Evolutionary conservation across 805 yeast genomes (phyloP).

Genomic region (Cyberlindnera galapagoensis): DNA sequence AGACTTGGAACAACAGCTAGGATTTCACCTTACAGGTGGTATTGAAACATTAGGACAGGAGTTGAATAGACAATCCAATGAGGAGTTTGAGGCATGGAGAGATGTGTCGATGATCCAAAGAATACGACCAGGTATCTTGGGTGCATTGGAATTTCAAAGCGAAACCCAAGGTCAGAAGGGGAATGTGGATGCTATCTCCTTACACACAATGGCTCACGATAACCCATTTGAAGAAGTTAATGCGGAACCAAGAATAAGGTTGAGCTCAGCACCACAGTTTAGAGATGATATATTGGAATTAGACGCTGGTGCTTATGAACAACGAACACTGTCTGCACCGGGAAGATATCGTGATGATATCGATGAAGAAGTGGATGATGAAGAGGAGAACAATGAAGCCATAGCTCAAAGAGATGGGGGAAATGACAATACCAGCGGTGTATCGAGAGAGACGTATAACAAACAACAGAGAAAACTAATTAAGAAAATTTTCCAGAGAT

Average conservation of each 20-base stretch:
- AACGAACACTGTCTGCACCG: slow-evolving; percentile 15
- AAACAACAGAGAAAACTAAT: no score
- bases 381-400: slow-evolving; percentile 5
- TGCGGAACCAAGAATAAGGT: slow-evolving; percentile 5
- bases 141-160: slow-evolving; percentile 18
- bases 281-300: slow-evolving; percentile 8
- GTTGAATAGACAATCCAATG: slow-evolving; percentile 6
- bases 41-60: slow-evolving; percentile 16
- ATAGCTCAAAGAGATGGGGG: no score
- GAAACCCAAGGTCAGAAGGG: slow-evolving; percentile 20
- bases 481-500: no score
- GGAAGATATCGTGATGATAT: slow-evolving; percentile 6
- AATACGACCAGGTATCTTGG: slow-evolving; percentile 20
- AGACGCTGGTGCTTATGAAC: slow-evolving; percentile 12
- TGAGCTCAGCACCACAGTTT: slow-evolving; percentile 19
- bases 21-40: slow-evolving; percentile 4
- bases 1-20: slow-evolving; percentile 13
- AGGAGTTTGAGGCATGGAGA: slow-evolving; percentile 17
- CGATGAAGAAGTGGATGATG: slow-evolving; percentile 4
- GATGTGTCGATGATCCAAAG: slow-evolving; percentile 7
- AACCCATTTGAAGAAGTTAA: not conserved
- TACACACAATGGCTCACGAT: slow-evolving; percentile 7
- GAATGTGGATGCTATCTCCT: slow-evolving; percentile 18
- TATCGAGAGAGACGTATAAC: no score
- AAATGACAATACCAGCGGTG: no score